These are phyloP conservation scores for Melampsora americana DNA, from an alignment of 1,284 basidiomycete species.

Conservation along the genomic window DNA sequence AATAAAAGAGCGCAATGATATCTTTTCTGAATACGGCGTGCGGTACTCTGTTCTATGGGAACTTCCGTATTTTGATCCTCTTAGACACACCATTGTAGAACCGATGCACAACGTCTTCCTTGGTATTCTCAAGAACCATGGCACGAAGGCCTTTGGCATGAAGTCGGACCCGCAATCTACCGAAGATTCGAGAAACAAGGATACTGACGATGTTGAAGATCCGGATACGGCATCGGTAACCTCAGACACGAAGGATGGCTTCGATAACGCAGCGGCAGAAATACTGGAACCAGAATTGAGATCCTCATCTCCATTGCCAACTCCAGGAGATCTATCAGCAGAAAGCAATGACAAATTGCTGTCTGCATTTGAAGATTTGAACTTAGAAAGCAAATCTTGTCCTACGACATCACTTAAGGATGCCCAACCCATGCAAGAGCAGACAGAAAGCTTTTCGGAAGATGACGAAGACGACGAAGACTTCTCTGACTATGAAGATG, in stretches of 20 bases:
- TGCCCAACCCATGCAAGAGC: background rate
- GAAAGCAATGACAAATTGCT: background rate
- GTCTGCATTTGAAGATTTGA: background rate
- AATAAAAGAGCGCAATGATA: background rate
- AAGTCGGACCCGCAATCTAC: background rate
- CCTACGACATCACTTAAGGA: background rate
- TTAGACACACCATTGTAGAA: constrained; percentile 7
- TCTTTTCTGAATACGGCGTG: constrained; percentile 17
- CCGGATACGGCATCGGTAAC: background rate
- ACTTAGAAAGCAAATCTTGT: background rate
- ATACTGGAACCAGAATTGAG: background rate
- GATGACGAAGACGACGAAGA: background rate
- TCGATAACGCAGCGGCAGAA: background rate
- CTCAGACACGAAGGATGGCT: background rate
- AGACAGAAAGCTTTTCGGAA: background rate
- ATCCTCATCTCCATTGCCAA: background rate
- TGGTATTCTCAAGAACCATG: constrained; percentile 21
- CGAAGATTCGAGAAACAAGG: background rate
- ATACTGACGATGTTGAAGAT: background rate
- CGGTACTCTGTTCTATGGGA: constrained; percentile 22
- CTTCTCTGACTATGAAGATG: background rate
- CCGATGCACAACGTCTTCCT: constrained; percentile 42
- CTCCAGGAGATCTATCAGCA: background rate
- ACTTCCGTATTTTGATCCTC: constrained; percentile 23
- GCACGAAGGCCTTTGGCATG: constrained; percentile 12